Conservation (phyloP, 495 filamentous ascomycete genomes). For the Podospora bellae-mahoneyi region DNA sequence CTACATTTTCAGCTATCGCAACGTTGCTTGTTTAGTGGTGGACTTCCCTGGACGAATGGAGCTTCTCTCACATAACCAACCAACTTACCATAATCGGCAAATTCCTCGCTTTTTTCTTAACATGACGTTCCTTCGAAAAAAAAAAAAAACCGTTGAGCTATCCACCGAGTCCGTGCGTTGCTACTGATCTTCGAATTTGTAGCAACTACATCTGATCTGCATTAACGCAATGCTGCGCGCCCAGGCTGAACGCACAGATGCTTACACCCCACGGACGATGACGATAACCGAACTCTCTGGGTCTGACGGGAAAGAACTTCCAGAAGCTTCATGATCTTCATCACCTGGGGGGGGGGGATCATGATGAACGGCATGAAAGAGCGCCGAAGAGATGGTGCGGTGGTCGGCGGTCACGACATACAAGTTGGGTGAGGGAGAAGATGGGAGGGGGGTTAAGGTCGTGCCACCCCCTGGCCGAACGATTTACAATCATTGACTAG, state of each 20-base stretch:
- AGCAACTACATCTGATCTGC: conserved; percentile 2
- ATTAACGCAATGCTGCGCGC: not conserved
- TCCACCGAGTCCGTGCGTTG: conserved; percentile 2
- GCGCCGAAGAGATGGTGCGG: conserved; percentile 1
- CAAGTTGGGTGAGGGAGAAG: not conserved
- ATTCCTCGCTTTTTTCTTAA: not conserved
- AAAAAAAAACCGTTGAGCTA: not conserved
- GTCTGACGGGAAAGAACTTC: conserved; percentile 4
- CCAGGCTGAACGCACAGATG: not conserved
- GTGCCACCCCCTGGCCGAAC: conserved; percentile 8
- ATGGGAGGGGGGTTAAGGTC: not conserved
- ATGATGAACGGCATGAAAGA: conserved; percentile 5
- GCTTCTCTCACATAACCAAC: not conserved
- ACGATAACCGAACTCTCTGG: not conserved
- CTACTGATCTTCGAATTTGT: conserved; percentile 3
- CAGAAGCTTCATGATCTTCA: conserved; percentile 8
- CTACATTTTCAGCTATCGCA: not conserved
- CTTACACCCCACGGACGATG: not conserved
- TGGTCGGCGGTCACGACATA: not conserved
- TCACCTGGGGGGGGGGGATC: not conserved
- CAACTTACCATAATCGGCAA: not conserved
- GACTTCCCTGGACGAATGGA: not conserved
- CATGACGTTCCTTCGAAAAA: not conserved
- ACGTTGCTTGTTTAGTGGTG: no score
- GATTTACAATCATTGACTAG: not conserved